phyloP scores from a whole-genome alignment of 768 basidiomycete species.

The Pleurotus platypus region DNA sequence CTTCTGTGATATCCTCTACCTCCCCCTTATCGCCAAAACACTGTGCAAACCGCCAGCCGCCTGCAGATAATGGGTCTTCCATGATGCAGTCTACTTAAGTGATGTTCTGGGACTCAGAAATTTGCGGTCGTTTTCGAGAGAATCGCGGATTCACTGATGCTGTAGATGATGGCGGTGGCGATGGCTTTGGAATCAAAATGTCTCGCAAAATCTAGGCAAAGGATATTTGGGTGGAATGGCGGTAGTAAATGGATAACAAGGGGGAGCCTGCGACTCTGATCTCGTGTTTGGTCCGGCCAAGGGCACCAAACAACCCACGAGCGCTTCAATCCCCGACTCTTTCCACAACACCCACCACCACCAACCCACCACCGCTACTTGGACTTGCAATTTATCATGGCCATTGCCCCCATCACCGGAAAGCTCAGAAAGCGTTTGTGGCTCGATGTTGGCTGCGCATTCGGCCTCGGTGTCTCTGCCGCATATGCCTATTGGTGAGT shows the following conservation, averaged over 20 bases:
- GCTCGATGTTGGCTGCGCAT: constrained; percentile 71
- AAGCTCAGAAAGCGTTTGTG: constrained; percentile 91
- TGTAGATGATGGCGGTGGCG: constrained; percentile 4
- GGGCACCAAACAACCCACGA: not conserved
- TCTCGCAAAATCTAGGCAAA: constrained; percentile 4
- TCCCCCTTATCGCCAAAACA: constrained; percentile 99
- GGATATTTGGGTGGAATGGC: constrained; percentile 9
- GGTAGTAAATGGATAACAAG: constrained; percentile 19
- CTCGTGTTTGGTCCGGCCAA: constrained; percentile 15
- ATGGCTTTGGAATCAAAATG: constrained; percentile 4
- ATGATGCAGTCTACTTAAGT: constrained; percentile 36
- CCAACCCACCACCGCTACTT: constrained; percentile 20
- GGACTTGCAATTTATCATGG: constrained; percentile 41
- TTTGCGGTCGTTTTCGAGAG: constrained; percentile 15
- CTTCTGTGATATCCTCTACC: constrained; percentile 99
- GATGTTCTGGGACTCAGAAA: constrained; percentile 14
- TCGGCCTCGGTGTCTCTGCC: constrained; percentile 73
- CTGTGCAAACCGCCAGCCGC: constrained; percentile 98
- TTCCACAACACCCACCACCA: constrained; percentile 17
- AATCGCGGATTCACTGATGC: constrained; percentile 16
- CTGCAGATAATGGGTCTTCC: constrained; percentile 84
- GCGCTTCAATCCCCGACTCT: constrained; percentile 5
- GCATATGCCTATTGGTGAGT: constrained; percentile 86
- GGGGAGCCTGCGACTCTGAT: constrained; percentile 10
- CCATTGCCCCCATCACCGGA: constrained; percentile 90